Percentiles rank a stretch among this genome's conserved stretches.
phyloP scores from a whole-genome alignment of 23 red algal genomes.

The Gracilariopsis chorda region DNA sequence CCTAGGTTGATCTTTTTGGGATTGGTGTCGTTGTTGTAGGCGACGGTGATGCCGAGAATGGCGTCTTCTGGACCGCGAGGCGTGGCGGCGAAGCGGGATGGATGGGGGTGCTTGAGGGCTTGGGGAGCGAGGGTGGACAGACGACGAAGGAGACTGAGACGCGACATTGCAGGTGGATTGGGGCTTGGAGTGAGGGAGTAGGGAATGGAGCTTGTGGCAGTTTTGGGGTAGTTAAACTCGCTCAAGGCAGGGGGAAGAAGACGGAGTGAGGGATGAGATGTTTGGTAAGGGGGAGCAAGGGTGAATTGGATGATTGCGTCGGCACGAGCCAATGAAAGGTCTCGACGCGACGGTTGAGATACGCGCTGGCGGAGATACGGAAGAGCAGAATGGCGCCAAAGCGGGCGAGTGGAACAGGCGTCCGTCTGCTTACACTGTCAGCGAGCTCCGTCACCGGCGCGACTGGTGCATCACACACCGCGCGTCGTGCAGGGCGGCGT shows the following conservation, averaged over 20 bases:
- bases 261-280: no score
- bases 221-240: no score
- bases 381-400: no score
- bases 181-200: no score
- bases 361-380: not conserved
- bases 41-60: conserved; percentile 85
- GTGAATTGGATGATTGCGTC: no score
- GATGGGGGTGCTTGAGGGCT: not conserved
- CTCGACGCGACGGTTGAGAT: not conserved
- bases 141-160: not conserved
- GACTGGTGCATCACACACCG: not conserved
- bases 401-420: no score
- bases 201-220: no score
- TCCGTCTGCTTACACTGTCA: no score
- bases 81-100: conserved; percentile 55
- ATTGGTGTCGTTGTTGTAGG: conserved; percentile 62
- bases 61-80: conserved; percentile 76
- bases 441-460: no score
- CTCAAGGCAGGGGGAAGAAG: no score
- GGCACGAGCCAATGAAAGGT: not conserved
- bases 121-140: not conserved
- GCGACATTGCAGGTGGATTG: not conserved
- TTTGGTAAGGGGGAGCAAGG: no score
- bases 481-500: not conserved
- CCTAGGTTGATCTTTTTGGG: conserved; percentile 93